Evolutionary conservation across 345 rosid genomes (phyloP), one percentile per base, ranked within the genome.

Genomic region (Corymbia maculata): DNA sequence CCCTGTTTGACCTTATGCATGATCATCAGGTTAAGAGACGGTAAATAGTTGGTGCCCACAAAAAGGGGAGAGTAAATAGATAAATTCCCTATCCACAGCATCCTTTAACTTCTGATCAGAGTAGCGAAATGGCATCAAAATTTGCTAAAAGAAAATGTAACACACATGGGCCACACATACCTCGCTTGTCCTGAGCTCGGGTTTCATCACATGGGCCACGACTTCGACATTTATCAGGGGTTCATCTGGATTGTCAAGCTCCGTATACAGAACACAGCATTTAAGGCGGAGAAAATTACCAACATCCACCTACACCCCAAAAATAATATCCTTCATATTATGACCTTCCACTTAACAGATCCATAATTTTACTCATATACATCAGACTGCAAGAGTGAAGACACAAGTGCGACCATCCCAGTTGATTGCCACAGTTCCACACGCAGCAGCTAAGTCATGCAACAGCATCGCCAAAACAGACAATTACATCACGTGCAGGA

Each of bases 271-370:
- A 85, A 97, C 92, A 6, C 98, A 95, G n/a, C 97, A 96, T 87
- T 96, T 96, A 87, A 97, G 90, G 26, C 97, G 96, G 87, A 97
- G 98, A 82, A 97, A 97, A 89, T 95, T 94, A 52, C 98, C 99
- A 42, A 95, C 95, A 92, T 94, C 97, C 70, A 96, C 98, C 97
- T 93, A 93, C 94, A 94, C 68, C 51, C 24, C 17, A 16, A 10
- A 36, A 42, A 53, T 49, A 55, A 68, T 28, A 13, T 28, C 1
- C 64, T 84, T 55, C n/a, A 44, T 47, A 24, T 44, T 47, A 57
- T 7, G 36, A 59, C 13, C 70, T 47, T 28, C 26, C 13, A 36
- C 82, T 19, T 9, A 42, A 75, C 26, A 19, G 82, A 36, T 75
- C 82, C 24, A 4, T 70, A 36, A 36, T 75, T 19, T 42, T 3